Evolutionary conservation across 148 eudicot genomes (phyloP), one percentile per base, ranked within the genome.

Genomic region (Simmondsia chinensis): DNA sequence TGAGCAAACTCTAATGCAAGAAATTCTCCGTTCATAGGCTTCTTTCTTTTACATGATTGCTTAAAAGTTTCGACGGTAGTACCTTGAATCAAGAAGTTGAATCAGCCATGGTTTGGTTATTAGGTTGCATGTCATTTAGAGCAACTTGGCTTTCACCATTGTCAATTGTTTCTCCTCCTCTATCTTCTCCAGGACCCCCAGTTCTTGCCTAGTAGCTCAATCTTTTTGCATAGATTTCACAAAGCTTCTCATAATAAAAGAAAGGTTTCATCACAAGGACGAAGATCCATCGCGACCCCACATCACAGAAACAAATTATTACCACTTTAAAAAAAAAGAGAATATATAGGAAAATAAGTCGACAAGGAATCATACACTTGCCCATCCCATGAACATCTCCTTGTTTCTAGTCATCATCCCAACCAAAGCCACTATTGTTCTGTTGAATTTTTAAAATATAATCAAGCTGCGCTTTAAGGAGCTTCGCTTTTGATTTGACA

Each of bases 401-500:
- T 20, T 47, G 3, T 47, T 19, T 11, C 52, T 19, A 0, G 16
- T 33, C 28, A 18, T 32, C 39, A 11, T 30, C 50, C 50, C 16
- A 46, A 46, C 50, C 50, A 17, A 46, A 46, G 8, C 50, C 16
- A 11, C 26, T 46, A 1, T 39, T 27, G 6, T 31, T 11, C 20
- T 20, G 25, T 33, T 47, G 52, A 5, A 47, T 20, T 1, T 47
- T 29, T 27, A 47, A 8, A n/a, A 47, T 12, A 4, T 20, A 32
- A 0, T 10, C 3, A 7, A 47, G 39, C 20, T 20, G 22, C 20
- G 20, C 13, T 28, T 47, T 47, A 12, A 47, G 13, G n/a, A 32
- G 3, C 35, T 47, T 47, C 1, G 33, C 19, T 13, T 32, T 47
- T 6, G 28, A 47, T 12, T 32, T 47, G 28, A 47, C 21, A n/a